Evolutionary conservation across 345 rosid species (phyloP).

Genomic region (Geranium brycei): DNA sequence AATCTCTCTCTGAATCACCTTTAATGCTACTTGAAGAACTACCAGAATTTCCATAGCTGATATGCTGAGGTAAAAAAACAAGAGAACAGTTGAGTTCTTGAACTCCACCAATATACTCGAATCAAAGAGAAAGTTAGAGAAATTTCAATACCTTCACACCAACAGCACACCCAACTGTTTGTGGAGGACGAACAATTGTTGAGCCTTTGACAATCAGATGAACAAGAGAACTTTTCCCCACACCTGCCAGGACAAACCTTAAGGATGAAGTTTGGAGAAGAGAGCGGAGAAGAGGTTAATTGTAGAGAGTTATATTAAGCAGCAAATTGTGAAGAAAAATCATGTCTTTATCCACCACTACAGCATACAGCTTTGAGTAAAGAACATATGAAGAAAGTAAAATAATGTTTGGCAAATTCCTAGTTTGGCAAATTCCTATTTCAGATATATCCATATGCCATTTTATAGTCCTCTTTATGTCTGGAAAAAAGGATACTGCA

Average conservation of each 20-base stretch:
- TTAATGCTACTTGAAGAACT: constrained; percentile 87
- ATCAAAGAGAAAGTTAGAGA: not conserved
- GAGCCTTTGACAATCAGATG: constrained; percentile 75
- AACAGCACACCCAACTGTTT: constrained; percentile 92
- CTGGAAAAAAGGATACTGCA: too few species aligned
- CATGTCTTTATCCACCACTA: not conserved
- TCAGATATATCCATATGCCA: too few species aligned
- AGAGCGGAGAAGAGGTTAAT: constrained; percentile 2
- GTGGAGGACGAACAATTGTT: constrained; percentile 59
- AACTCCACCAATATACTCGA: constrained; percentile 10
- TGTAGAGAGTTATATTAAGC: not conserved
- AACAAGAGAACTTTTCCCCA: constrained; percentile 88
- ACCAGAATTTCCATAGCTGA: constrained; percentile 57
- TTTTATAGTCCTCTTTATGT: too few species aligned
- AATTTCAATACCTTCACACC: constrained; percentile 66
- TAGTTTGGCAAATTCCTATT: too few species aligned
- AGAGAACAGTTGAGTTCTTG: constrained; percentile 10
- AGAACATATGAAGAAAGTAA: too few species aligned
- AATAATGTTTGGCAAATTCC: too few species aligned
- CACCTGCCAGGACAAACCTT: constrained; percentile 38
- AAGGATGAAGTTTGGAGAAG: constrained; percentile 9
- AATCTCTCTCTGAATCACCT: constrained; percentile 90
- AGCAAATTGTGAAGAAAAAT: not conserved
- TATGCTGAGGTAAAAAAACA: constrained; percentile 36
- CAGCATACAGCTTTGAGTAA: not conserved